phyloP scores from a whole-genome alignment of 768 basidiomycete genomes.

The Agaricus sinodeliciosus region DNA sequence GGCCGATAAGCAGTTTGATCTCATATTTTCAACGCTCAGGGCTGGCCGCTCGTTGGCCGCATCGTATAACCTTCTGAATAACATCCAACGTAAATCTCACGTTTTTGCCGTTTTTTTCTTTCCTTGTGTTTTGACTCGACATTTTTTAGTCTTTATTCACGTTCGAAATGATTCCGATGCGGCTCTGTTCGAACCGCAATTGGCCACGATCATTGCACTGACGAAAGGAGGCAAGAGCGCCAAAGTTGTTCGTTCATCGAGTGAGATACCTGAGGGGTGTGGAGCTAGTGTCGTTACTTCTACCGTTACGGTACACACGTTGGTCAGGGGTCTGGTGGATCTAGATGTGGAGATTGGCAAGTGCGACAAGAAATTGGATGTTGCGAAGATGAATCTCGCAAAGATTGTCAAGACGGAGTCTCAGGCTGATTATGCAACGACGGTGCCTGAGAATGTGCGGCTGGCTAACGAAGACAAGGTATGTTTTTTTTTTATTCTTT shows the following conservation, averaged over 20 bases:
- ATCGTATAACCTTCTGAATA: slow-evolving; percentile 80
- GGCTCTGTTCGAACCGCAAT: slow-evolving; percentile 63
- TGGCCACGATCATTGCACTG: slow-evolving; percentile 68
- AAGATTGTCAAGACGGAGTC: slow-evolving; percentile 72
- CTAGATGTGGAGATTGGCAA: slow-evolving; percentile 83
- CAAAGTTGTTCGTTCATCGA: slow-evolving; percentile 53
- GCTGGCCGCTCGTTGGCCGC: slow-evolving; percentile 81
- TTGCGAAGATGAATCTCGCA: slow-evolving; percentile 60
- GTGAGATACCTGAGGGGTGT: slow-evolving; percentile 82
- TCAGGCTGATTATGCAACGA: slow-evolving; percentile 71
- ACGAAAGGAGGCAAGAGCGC: slow-evolving; percentile 85
- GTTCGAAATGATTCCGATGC: slow-evolving; percentile 58
- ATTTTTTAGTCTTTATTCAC: slow-evolving; percentile 65
- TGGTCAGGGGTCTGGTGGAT: slow-evolving; percentile 92
- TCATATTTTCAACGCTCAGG: slow-evolving; percentile 74
- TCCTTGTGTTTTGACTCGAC: no score
- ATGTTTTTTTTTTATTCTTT: slow-evolving; percentile 14
- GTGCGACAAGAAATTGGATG: slow-evolving; percentile 82
- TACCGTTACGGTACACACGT: slow-evolving; percentile 70
- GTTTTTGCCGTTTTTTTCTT: not conserved
- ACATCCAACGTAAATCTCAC: slow-evolving; percentile 63
- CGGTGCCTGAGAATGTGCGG: slow-evolving; percentile 75
- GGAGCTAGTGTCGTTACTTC: slow-evolving; percentile 77
- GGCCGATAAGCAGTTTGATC: slow-evolving; percentile 81
- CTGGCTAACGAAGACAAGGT: slow-evolving; percentile 80